Evolutionary conservation across 805 yeast species (phyloP).

Genomic region (Saturnispora ahearnii): DNA sequence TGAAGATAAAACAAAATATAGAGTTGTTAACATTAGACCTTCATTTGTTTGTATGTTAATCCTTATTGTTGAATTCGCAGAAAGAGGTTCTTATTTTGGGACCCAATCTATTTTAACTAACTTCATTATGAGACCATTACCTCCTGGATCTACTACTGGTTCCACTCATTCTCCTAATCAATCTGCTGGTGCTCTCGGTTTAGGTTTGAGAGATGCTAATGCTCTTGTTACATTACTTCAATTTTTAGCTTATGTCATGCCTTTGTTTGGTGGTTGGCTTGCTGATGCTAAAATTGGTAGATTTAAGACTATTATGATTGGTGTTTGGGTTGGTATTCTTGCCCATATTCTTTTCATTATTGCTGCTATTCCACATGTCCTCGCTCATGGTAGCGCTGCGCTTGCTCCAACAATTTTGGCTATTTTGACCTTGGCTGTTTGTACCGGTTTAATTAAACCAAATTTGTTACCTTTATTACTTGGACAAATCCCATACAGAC

Average conservation of each 20-base stretch:
- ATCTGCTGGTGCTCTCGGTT: slow-evolving; percentile 42
- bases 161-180: slow-evolving; percentile 25
- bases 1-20: slow-evolving; percentile 27
- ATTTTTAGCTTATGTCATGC: slow-evolving; percentile 42
- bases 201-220: slow-evolving; percentile 37
- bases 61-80: slow-evolving; percentile 43
- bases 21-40: slow-evolving; percentile 35
- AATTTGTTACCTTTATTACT: slow-evolving; percentile 39
- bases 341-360: slow-evolving; percentile 40
- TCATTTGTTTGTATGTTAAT: slow-evolving; percentile 30
- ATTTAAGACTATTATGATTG: slow-evolving; percentile 36
- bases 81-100: slow-evolving; percentile 48
- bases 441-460: slow-evolving; percentile 49
- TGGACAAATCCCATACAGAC: slow-evolving; percentile 36
- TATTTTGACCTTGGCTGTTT: slow-evolving; percentile 32
- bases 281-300: slow-evolving; percentile 43
- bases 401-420: slow-evolving; percentile 35
- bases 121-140: slow-evolving; percentile 45
- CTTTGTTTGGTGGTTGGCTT: slow-evolving; percentile 44
- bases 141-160: slow-evolving; percentile 38
- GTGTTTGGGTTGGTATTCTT: slow-evolving; percentile 29
- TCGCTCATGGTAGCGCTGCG: slow-evolving; percentile 30
- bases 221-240: slow-evolving; percentile 40
- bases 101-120: slow-evolving; percentile 36
- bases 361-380: slow-evolving; percentile 39